Evolutionary conservation across 2,329 filamentous ascomycete species (phyloP).

Genomic region (Sordariomycetes sp.): DNA sequence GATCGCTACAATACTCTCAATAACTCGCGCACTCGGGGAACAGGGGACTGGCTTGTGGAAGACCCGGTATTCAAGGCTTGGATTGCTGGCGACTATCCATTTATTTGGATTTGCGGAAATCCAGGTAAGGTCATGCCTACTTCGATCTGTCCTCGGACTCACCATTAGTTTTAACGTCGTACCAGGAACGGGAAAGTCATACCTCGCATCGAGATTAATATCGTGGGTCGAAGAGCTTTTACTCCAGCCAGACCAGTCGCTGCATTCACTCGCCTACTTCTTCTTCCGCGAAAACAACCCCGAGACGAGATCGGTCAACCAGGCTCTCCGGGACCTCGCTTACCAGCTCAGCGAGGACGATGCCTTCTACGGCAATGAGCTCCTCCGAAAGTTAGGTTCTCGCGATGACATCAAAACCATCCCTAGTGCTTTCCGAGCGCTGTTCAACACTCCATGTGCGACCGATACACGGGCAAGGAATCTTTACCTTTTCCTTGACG

Average conservation of each 20-base stretch:
- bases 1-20: conserved; percentile 27
- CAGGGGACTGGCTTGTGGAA: conserved; percentile 29
- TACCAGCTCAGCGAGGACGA: conserved; percentile 32
- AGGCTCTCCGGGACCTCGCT: conserved; percentile 29
- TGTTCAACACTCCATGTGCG: conserved; percentile 24
- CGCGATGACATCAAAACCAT: conserved; percentile 27
- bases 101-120: conserved; percentile 29
- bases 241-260: conserved; percentile 12
- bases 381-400: conserved; percentile 19
- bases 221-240: conserved; percentile 20
- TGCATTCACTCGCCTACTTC: conserved; percentile 25
- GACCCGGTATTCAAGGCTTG: conserved; percentile 24
- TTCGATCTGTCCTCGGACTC: background rate
- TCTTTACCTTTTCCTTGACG: conserved; percentile 31
- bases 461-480: conserved; percentile 17
- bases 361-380: conserved; percentile 26
- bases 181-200: conserved; percentile 30
- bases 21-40: conserved; percentile 23
- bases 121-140: conserved; percentile 15
- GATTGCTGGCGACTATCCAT: conserved; percentile 20
- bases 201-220: conserved; percentile 28
- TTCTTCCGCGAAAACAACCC: conserved; percentile 34
- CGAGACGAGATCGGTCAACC: conserved; percentile 27
- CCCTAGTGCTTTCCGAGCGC: conserved; percentile 25
- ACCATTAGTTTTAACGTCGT: background rate